phyloP scores from a whole-genome alignment of 2,329 filamentous ascomycete species.

The Hypoxylon sp. region DNA sequence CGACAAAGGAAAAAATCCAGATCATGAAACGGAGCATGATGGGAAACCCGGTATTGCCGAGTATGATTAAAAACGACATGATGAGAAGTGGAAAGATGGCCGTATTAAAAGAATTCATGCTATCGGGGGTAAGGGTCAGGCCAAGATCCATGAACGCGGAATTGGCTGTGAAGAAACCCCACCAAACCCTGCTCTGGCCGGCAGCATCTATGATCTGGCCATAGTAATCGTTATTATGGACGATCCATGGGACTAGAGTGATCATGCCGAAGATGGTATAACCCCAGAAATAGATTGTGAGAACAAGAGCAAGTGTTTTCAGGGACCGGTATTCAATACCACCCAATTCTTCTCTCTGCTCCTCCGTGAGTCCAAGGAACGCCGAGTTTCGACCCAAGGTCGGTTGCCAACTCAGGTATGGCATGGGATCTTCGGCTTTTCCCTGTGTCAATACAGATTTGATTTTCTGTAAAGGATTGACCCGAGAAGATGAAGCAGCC shows the following conservation, averaged over 20 bases:
- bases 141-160: slow-evolving; percentile 97
- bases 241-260: slow-evolving; percentile 85
- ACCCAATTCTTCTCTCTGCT: slow-evolving; percentile 93
- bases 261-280: slow-evolving; percentile 85
- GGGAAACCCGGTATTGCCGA: slow-evolving; percentile 95
- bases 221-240: slow-evolving; percentile 72
- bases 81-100: slow-evolving; percentile 83
- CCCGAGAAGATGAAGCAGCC: slow-evolving; percentile 50
- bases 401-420: slow-evolving; percentile 94
- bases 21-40: slow-evolving; percentile 95
- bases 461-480: slow-evolving; percentile 67
- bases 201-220: slow-evolving; percentile 73
- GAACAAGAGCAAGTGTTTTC: slow-evolving; percentile 84
- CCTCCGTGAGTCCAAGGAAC: slow-evolving; percentile 88
- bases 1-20: slow-evolving; percentile 80
- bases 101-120: slow-evolving; percentile 89
- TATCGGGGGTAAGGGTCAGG: slow-evolving; percentile 91
- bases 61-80: slow-evolving; percentile 88
- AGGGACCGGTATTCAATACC: slow-evolving; percentile 96
- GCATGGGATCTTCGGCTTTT: slow-evolving; percentile 72
- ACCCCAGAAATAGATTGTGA: slow-evolving; percentile 84
- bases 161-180: slow-evolving; percentile 89
- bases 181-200: slow-evolving; percentile 82
- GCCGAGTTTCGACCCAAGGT: slow-evolving; percentile 94
- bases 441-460: slow-evolving; percentile 70